A percentile compares a stretch with the other conserved stretches of the same genome.
Evolutionary conservation across 202 grass and related monocot genomes (phyloP).

Genomic region (Bolboschoenoplectus hybrid): DNA sequence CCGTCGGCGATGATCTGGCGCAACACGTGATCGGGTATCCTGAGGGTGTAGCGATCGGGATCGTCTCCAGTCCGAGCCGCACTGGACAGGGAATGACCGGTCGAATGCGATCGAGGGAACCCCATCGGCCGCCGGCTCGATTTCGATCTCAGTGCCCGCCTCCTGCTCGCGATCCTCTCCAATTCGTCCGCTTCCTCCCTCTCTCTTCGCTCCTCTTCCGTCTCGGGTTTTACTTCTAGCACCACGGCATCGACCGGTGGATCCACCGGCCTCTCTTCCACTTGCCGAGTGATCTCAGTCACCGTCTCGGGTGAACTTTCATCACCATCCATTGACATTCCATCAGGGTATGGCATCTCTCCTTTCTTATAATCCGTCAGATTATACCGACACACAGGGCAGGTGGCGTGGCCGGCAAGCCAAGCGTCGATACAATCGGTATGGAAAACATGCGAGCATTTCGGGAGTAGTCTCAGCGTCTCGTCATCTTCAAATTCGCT

Average conservation of each 20-base stretch:
- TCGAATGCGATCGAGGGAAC: constrained; percentile 70
- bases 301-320: neutral
- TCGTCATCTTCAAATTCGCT: constrained; percentile 98
- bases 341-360: constrained; percentile 41
- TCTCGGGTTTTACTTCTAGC: constrained; percentile 51
- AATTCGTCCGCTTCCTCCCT: constrained; percentile 66
- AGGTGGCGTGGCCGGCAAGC: constrained; percentile 76
- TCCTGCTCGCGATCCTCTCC: constrained; percentile 57
- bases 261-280: neutral
- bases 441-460: constrained; percentile 94
- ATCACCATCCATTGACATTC: constrained; percentile 7
- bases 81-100: constrained; percentile 59
- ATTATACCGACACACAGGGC: constrained; percentile 81
- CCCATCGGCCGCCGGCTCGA: constrained; percentile 43
- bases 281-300: neutral
- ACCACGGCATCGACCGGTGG: constrained; percentile 40
- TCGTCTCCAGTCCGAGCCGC: neutral
- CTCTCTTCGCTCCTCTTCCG: constrained; percentile 50
- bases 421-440: constrained; percentile 87
- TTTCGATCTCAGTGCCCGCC: constrained; percentile 57
- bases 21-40: constrained; percentile 63
- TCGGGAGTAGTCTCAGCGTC: constrained; percentile 70
- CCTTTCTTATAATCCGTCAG: constrained; percentile 34
- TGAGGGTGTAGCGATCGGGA: constrained; percentile 66
- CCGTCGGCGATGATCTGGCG: constrained; percentile 50